A percentile compares a stretch with the other conserved stretches of the same genome.
These are phyloP conservation scores for Septoria linicola DNA, from an alignment of 2,329 filamentous ascomycete genomes.

Conservation along the genomic window DNA sequence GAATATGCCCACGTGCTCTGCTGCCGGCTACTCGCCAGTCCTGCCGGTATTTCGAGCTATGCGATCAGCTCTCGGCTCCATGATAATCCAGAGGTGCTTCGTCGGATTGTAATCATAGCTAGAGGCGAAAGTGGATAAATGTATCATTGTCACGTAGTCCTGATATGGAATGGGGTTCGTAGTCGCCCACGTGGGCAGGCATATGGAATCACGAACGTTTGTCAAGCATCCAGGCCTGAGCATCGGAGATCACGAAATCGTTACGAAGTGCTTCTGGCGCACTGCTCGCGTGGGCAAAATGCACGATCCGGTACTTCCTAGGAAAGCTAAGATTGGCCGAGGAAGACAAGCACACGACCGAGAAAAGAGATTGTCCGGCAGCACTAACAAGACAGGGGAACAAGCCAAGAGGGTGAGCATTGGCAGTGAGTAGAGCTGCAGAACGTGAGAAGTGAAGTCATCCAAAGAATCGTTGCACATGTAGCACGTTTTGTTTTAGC, in stretches of 20 bases:
- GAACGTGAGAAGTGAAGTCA: neutral
- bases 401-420: neutral
- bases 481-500: neutral
- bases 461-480: neutral
- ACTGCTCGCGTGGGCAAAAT: conserved; percentile 1
- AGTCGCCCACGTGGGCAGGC: conserved; percentile 9
- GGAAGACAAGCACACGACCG: conserved; percentile 8
- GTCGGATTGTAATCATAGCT: no score
- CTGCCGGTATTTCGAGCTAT: no score
- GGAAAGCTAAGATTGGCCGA: conserved; percentile 10
- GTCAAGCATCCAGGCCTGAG: neutral
- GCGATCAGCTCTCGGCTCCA: no score
- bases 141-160: no score
- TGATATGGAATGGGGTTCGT: neutral
- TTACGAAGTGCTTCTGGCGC: neutral
- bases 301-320: neutral
- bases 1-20: no score
- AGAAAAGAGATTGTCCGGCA: conserved; percentile 7
- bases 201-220: neutral
- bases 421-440: neutral
- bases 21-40: no score
- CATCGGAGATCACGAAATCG: no score
- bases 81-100: no score
- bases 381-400: neutral
- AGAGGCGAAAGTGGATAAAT: no score